Percentiles rank a stretch among this genome's conserved stretches.
phyloP scores from a whole-genome alignment of 2,329 filamentous ascomycete species.

The Colletotrichum tabaci region DNA sequence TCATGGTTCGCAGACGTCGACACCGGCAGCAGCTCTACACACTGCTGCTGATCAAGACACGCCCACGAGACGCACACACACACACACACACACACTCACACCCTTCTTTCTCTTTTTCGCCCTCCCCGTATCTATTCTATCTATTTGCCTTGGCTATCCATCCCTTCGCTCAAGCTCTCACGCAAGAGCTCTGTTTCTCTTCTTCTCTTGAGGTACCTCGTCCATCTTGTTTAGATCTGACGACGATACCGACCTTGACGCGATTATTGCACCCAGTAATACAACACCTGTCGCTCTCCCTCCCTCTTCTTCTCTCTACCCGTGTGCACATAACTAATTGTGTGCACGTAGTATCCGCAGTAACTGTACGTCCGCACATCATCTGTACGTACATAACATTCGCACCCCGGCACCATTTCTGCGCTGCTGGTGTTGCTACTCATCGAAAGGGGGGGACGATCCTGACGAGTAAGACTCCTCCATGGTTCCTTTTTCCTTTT shows the following conservation, averaged over 20 bases:
- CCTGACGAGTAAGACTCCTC: slow-evolving; percentile 32
- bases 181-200: slow-evolving; percentile 1
- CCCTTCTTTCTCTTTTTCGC: background rate
- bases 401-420: slow-evolving; percentile 24
- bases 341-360: background rate
- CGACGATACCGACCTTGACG: slow-evolving; percentile 26
- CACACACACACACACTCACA: background rate
- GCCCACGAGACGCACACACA: background rate
- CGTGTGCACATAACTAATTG: slow-evolving; percentile 5
- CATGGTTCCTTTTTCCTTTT: slow-evolving; percentile 35
- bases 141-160: background rate
- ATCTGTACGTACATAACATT: slow-evolving; percentile 25
- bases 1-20: slow-evolving; percentile 38
- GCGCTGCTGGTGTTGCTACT: slow-evolving; percentile 9
- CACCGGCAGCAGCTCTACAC: slow-evolving; percentile 7
- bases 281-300: background rate
- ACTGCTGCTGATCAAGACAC: slow-evolving; percentile 2
- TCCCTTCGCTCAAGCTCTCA: slow-evolving; percentile 7
- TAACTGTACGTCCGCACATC: slow-evolving; percentile 15
- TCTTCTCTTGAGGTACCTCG: slow-evolving; percentile 9
- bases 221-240: background rate
- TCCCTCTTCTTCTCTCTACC: background rate
- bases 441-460: slow-evolving; percentile 36
- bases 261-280: background rate
- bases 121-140: background rate